phyloP scores from a whole-genome alignment of 352 stramenopile genomes.

The Phytophthora macrochlamydospora region DNA sequence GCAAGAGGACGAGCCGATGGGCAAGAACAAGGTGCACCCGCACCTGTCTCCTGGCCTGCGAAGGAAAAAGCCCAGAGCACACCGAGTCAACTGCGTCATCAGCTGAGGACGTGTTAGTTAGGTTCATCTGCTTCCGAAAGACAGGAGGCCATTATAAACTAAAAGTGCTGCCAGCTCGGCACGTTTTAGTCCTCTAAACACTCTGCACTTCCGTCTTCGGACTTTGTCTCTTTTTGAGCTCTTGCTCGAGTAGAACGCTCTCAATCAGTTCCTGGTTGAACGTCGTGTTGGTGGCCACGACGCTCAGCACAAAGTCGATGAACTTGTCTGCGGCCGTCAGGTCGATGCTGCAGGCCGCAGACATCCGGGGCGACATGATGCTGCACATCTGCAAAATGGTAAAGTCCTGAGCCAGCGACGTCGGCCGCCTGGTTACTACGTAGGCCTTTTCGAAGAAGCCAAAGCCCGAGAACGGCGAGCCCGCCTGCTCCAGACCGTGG shows the following conservation, averaged over 20 bases:
- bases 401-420: conserved; percentile 18
- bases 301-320: conserved; percentile 38
- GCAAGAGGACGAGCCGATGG: conserved; percentile 51
- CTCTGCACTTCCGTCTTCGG: no score
- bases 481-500: neutral
- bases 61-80: conserved; percentile 30
- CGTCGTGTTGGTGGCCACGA: conserved; percentile 24
- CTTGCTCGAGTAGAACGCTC: conserved; percentile 28
- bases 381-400: conserved; percentile 47
- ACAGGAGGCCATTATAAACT: conserved; percentile 24
- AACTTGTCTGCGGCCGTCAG: conserved; percentile 21
- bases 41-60: conserved; percentile 21
- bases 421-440: conserved; percentile 43
- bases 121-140: conserved; percentile 17
- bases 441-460: conserved; percentile 52
- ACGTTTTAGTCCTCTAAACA: no score
- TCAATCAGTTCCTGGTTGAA: conserved; percentile 43
- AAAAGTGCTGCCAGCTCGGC: neutral
- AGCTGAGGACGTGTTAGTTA: conserved; percentile 31
- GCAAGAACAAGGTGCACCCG: conserved; percentile 17
- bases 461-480: conserved; percentile 24
- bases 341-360: conserved; percentile 12
- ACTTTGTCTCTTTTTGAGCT: conserved; percentile 4
- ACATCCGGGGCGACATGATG: conserved; percentile 43
- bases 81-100: conserved; percentile 46